These are phyloP conservation scores for Amniculicola lignicola DNA, from an alignment of 495 filamentous ascomycete species.

Conservation along the genomic window DNA sequence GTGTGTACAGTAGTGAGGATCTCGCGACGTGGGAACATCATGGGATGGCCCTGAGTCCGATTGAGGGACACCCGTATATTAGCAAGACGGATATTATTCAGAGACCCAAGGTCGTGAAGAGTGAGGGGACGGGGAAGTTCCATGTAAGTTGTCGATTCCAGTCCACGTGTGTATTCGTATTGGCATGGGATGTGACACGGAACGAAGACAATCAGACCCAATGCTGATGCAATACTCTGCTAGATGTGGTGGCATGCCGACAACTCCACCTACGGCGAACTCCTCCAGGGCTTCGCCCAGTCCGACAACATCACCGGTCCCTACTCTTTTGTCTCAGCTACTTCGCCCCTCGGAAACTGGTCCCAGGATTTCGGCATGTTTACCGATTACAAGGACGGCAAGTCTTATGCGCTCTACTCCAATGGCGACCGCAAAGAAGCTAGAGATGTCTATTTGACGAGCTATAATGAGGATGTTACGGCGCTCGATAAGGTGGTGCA, in stretches of 20 bases:
- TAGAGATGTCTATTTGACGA: slow-evolving; percentile 46
- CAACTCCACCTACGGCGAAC: slow-evolving; percentile 45
- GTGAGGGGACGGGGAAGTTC: slow-evolving; percentile 38
- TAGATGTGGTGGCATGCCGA: slow-evolving; percentile 52
- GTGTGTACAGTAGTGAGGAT: slow-evolving; percentile 45
- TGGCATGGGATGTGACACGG: not conserved
- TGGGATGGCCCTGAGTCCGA: slow-evolving; percentile 43
- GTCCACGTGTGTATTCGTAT: slow-evolving; percentile 5
- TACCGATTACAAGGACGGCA: slow-evolving; percentile 46
- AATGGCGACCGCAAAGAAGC: slow-evolving; percentile 46
- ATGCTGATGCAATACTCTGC: too few relatives aligned
- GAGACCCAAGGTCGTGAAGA: slow-evolving; percentile 48
- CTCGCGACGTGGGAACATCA: slow-evolving; percentile 45
- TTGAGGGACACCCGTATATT: slow-evolving; percentile 42
- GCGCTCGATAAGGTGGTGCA: slow-evolving; percentile 42
- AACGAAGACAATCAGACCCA: slow-evolving; percentile 27
- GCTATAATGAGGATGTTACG: slow-evolving; percentile 43
- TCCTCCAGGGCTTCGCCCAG: slow-evolving; percentile 46
- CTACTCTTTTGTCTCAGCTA: slow-evolving; percentile 44
- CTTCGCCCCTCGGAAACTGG: slow-evolving; percentile 48
- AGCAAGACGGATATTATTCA: slow-evolving; percentile 45
- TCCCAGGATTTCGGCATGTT: slow-evolving; percentile 50
- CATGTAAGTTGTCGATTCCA: slow-evolving; percentile 35
- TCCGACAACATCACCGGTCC: slow-evolving; percentile 44
- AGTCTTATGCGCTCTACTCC: slow-evolving; percentile 46